phyloP scores from a whole-genome alignment of 768 basidiomycete species.

The Sutorius australiensis region DNA sequence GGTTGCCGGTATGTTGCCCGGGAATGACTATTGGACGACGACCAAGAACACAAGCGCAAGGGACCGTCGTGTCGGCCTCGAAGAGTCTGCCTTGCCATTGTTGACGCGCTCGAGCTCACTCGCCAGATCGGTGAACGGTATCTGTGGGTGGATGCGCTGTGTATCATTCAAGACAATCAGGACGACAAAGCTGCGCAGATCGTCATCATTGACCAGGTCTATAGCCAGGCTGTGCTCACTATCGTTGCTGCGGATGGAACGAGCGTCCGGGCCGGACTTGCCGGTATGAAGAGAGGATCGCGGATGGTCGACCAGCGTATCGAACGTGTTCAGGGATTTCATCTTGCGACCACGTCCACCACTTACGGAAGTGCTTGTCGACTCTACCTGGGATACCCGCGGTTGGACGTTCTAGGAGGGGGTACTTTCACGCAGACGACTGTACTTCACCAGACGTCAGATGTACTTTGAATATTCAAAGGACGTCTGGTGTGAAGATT shows the following conservation, averaged over 20 bases:
- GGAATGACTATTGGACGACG: slow-evolving; percentile 6
- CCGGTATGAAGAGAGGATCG: slow-evolving; percentile 11
- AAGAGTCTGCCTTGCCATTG: slow-evolving; percentile 12
- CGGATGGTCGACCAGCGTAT: slow-evolving; percentile 14
- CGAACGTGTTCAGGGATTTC: slow-evolving; percentile 19
- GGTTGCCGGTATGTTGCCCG: slow-evolving; percentile 14
- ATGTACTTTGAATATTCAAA: slow-evolving; percentile 21
- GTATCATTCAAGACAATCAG: slow-evolving; percentile 22
- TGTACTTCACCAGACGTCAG: slow-evolving; percentile 21
- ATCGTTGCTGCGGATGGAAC: slow-evolving; percentile 19
- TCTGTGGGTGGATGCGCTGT: slow-evolving; percentile 24
- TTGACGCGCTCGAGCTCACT: slow-evolving; percentile 18
- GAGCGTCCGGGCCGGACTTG: slow-evolving; percentile 8
- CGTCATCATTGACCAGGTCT: slow-evolving; percentile 17
- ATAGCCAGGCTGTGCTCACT: slow-evolving; percentile 13
- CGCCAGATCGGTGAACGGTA: slow-evolving; percentile 21
- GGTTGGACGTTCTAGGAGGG: slow-evolving; percentile 27
- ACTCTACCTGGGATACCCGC: slow-evolving; percentile 16
- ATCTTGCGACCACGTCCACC: slow-evolving; percentile 19
- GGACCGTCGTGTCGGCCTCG: background rate
- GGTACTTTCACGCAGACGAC: slow-evolving; percentile 19
- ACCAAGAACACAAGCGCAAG: slow-evolving; percentile 1
- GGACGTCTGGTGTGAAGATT: slow-evolving; percentile 24
- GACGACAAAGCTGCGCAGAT: slow-evolving; percentile 18
- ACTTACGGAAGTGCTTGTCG: slow-evolving; percentile 1